Percentiles rank a stretch among this genome's conserved stretches.
phyloP scores from a whole-genome alignment of 768 basidiomycete species.

The Pseudohyphozyma bogoriensis region DNA sequence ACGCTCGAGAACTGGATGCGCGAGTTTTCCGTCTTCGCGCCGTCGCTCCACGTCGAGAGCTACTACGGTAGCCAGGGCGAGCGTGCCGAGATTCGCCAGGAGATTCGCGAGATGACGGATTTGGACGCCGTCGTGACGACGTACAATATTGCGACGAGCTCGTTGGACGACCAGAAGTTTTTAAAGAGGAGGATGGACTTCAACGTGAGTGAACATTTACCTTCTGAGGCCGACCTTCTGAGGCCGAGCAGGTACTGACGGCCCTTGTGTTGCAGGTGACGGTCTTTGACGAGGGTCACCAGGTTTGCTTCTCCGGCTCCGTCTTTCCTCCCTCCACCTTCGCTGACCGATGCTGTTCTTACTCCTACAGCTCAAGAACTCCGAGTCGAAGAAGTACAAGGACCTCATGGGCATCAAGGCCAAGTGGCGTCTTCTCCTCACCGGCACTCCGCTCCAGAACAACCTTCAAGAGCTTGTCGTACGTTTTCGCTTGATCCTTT shows the following conservation, averaged over 20 bases:
- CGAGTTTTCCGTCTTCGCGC: conserved; percentile 86
- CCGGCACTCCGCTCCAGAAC: conserved; percentile 80
- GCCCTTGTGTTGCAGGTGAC: conserved; percentile 51
- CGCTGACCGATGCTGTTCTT: not conserved
- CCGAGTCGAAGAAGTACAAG: conserved; percentile 91
- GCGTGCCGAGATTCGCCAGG: conserved; percentile 60
- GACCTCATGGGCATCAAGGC: conserved; percentile 74
- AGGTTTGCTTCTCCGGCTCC: not conserved
- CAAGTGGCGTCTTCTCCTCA: conserved; percentile 81
- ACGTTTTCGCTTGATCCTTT: conserved; percentile 20
- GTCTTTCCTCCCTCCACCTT: not conserved
- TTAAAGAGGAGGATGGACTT: conserved; percentile 73
- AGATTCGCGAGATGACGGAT: conserved; percentile 52
- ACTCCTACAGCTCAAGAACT: conserved; percentile 72
- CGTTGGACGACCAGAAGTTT: conserved; percentile 79
- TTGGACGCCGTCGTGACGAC: conserved; percentile 95
- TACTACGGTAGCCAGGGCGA: conserved; percentile 93
- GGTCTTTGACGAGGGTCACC: conserved; percentile 91
- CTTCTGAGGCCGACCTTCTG: not conserved
- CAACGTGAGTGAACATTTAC: conserved; percentile 64
- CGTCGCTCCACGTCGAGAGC: conserved; percentile 69
- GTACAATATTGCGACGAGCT: conserved; percentile 85
- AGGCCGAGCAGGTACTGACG: not conserved
- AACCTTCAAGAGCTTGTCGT: conserved; percentile 45
- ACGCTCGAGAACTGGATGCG: conserved; percentile 98